Base-by-base conservation (phyloP, 192 early-diverging fungal species). In the Phycomyces blakesleeanus region DNA sequence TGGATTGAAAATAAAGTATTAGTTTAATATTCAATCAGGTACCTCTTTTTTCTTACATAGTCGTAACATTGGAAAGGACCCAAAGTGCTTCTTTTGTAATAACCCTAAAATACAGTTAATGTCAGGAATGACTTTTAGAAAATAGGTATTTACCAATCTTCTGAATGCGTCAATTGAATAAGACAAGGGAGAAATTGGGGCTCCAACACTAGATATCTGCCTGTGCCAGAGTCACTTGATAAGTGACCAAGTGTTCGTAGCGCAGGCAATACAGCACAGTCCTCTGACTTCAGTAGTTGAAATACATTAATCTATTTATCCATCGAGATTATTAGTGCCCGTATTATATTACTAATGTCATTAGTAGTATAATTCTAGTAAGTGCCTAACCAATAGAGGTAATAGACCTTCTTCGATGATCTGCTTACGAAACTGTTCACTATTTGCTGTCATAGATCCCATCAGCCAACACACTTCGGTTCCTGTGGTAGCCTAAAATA, bases 81-180 rank as follows among this genome's bases (percentile, higher is more conserved):
- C 89, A 87, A 41, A 90, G 75, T 16, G 80, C 75, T 63, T 90
- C 89, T 61, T 87, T 90, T 59, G 86, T 85, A 21, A 90, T 78
- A 0, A 83, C 71, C 61, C 83, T 84, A 76, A 5, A 25, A 24
- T n/a, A 59, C 6, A 16, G 12, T 24, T 14, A 42, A 51, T 22
- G 50, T 3, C 21, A 41, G 1, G 14, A 37, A 50, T 52, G 39
- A 27, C 47, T 59, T 22, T 52, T 26, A 7, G 10, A 6, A n/a
- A 22, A 41, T 25, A 18, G 8, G 2, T 3, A 5, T 21, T 54
- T 73, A 80, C 80, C 82, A 74, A 68, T 79, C 76, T 25, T 82
- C 78, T 2, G 78, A 80, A 50, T 81, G 72, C 29, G 77, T 71
- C 20, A 73, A 66, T 25, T 70, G 64, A 1, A 82, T 51, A 67